Base-by-base conservation (phyloP, 2,329 filamentous ascomycete genomes). In the Sporothrix variecibatus region DNA sequence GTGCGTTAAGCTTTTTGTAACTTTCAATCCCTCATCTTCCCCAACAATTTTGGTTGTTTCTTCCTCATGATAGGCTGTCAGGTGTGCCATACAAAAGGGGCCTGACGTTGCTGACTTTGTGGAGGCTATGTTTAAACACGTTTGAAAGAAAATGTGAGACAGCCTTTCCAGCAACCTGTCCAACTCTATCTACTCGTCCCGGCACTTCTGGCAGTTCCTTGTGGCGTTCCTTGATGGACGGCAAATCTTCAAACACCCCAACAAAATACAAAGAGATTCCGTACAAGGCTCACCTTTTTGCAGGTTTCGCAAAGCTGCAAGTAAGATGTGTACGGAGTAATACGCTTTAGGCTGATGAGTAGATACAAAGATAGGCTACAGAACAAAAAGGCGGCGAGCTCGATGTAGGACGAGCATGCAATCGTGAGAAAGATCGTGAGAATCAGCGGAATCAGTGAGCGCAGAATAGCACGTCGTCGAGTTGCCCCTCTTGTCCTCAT, bases 41-140 rank as follows among this genome's bases (percentile, higher is more conserved):
- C 70, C 70, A 72, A 72, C 56, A 72, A 23, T 38, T 72, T 60
- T 51, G 20, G 9, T 11, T 40, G 8, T 46, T 23, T 72, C 43
- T 26, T n/a, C 20, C 26, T 58, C 34, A 34, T 71, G 53, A 62
- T 56, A 70, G 31, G 31, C 31, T 56, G 67, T 56, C 67, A 40
- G 62, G 38, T 67, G 62, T 11, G n/a, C 62, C 38, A 5, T 46
- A 15, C 12, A 17, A 9, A 46, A 67, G 38, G 51, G 8, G 51
- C 2, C 8, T 15, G 51, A 7, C 17, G 51, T 56, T 15, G 38
- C n/a, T 28, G 38, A 20, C 9, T 20, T n/a, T 46, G n/a, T 43
- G 6, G n/a, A 38, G 43, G 43, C 40, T 34, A 34, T 8, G 5
- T 34, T 34, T 34, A 3, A 40, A 4, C 43, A 49, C 15, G 43